phyloP scores from a whole-genome alignment of 208 protist species.

The Trypanosoma conorhini region DNA sequence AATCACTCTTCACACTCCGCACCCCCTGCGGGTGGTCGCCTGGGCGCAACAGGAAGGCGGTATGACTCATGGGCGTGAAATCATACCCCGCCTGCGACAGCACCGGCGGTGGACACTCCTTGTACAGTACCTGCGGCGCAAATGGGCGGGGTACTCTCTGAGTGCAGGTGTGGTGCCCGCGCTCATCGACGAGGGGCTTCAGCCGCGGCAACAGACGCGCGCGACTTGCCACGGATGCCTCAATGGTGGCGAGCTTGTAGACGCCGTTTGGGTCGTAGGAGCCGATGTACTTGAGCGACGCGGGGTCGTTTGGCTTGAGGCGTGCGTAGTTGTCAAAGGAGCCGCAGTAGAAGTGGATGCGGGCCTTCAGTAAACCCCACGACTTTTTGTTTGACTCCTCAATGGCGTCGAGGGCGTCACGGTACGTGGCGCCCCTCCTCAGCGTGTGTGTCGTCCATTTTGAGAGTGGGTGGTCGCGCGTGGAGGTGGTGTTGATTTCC shows the following conservation, averaged over 20 bases:
- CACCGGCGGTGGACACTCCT: conserved; percentile 74
- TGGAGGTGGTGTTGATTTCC: conserved; percentile 48
- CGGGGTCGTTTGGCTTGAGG: conserved; percentile 41
- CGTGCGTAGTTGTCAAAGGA: conserved; percentile 69
- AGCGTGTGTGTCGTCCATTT: conserved; percentile 69
- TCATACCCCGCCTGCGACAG: conserved; percentile 81
- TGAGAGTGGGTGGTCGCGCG: conserved; percentile 70
- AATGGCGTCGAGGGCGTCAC: conserved; percentile 62
- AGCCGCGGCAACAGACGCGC: conserved; percentile 50
- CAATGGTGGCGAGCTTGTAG: conserved; percentile 51
- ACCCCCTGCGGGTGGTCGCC: conserved; percentile 59
- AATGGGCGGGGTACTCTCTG: conserved; percentile 65
- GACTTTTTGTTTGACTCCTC: conserved; percentile 70
- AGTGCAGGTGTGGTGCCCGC: conserved; percentile 53
- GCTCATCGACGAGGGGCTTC: conserved; percentile 52
- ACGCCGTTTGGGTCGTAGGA: conserved; percentile 75
- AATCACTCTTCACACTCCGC: conserved; percentile 74
- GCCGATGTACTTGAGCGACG: conserved; percentile 46
- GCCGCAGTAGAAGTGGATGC: conserved; percentile 80
- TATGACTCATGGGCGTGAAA: conserved; percentile 86
- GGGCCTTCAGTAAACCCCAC: conserved; percentile 74
- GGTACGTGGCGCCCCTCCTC: conserved; percentile 56
- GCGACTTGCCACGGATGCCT: conserved; percentile 34
- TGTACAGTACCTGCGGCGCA: conserved; percentile 75
- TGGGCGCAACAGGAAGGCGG: conserved; percentile 59